Evolutionary conservation across 768 basidiomycete genomes (phyloP), one percentile per base, ranked within the genome.

Genomic region (Austroboletus eburneus): DNA sequence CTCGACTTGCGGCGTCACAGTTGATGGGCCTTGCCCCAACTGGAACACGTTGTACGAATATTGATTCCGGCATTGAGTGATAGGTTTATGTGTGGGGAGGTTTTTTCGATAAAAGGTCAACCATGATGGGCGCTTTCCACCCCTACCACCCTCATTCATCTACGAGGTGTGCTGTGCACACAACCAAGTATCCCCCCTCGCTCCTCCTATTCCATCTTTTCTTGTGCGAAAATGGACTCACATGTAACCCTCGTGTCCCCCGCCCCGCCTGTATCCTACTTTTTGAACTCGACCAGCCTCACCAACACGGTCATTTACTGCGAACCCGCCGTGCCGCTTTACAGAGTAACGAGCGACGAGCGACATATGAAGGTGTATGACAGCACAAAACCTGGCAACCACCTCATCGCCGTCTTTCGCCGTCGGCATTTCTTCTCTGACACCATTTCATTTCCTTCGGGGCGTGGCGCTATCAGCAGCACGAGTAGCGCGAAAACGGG

Each of bases 241-340:
- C n/a, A 56, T 10, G 12, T 48, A 32, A 65, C 64, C 1, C 65
- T 65, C 36, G 65, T 65, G 13, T 51, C 44, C 30, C 40, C 46
- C 12, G 5, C 45, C 7, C 58, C 58, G n/a, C 64, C 65, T 20
- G 65, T 58, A 12, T 1, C 43, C 33, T 67, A 67, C 54, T 65
- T 53, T 33, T 22, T 65, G 29, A 63, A 57, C 38, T 51, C 50
- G 9, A 29, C 50, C 4, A 47, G 50, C 39, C 48, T 51, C 32
- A 53, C 38, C 16, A 49, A 65, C 20, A 36, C 54, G 4, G 45
- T 54, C 6, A 41, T 65, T 32, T 65, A 45, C 9, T 37, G 58
- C 0, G 36, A 35, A 3, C 55, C 61, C 12, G 37, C 41, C 7
- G 16, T 35, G 12, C 65, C 64, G 4, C 57, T 65, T 36, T 65